Base-by-base conservation (phyloP, 108 stramenopile species). In the Nannochloropsis gaditana region DNA sequence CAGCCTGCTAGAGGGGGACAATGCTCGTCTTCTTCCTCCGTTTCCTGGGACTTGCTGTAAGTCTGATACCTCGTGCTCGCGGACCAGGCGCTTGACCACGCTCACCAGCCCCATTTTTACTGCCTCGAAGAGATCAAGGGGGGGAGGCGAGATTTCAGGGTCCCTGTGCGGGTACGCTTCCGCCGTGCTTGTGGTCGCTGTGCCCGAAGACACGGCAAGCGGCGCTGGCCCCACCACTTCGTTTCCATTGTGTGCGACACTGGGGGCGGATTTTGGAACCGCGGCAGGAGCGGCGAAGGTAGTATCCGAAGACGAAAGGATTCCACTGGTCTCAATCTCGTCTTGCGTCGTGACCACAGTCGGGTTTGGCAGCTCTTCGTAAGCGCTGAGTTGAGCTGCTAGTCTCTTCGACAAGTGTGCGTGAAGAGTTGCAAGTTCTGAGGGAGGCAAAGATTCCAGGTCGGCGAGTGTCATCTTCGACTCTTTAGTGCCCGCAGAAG, bases 111-210 rank as follows among this genome's bases (percentile, higher is more conserved):
- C 80, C 80, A 81, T 31, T 41, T 81, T 81, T 4, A 42, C 41
- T 41, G 80, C 80, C 31, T 81, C 80, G 80, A 81, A 81, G 11
- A 81, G 11, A 81, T 81, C 80, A n/a, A 41, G n/a, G 21, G 41
- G 31, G 6, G 41, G 80, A 73, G 59, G 59, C 59, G 59, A n/a
- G 31, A 31, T 31, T 31, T 31, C 31, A 31, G 31, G 31, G 0
- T 31, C 31, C 31, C 31, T 31, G 31, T 31, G 31, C 31, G 31
- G 31, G 31, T 31, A 31, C 31, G 31, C 31, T 31, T 31, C 31
- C 31, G 31, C 31, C 31, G 31, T 31, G 31, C 31, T 31, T 31
- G 31, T 31, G 31, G 31, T 31, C 31, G 31, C 31, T 31, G 31
- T 31, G 31, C 31, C 31, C 31, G 31, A 31, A 31, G 31, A 31